These are phyloP conservation scores for Allantophomopsis lycopodina DNA, from an alignment of 2,329 filamentous ascomycete genomes.

Conservation along the genomic window DNA sequence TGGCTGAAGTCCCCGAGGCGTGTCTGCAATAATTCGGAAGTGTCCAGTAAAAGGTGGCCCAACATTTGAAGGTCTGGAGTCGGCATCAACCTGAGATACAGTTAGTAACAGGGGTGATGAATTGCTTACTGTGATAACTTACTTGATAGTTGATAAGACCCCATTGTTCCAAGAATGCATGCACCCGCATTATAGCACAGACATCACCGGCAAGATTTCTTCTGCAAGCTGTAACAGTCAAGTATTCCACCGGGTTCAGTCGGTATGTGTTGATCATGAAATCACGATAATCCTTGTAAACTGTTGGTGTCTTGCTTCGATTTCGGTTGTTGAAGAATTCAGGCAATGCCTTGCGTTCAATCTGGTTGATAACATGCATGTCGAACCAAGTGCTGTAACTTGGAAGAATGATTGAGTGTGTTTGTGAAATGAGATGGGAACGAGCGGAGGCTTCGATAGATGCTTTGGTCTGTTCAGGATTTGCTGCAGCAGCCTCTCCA, in stretches of 20 bases:
- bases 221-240: slow-evolving; percentile 92
- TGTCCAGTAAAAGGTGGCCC: slow-evolving; percentile 95
- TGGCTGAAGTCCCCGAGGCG: slow-evolving; percentile 82
- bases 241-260: slow-evolving; percentile 86
- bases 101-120: slow-evolving; percentile 13
- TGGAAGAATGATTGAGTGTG: slow-evolving; percentile 88
- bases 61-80: slow-evolving; percentile 87
- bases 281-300: slow-evolving; percentile 98
- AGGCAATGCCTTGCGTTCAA: slow-evolving; percentile 87
- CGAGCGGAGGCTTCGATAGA: slow-evolving; percentile 75
- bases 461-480: slow-evolving; percentile 60
- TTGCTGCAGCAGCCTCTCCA: slow-evolving; percentile 35
- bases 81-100: slow-evolving; percentile 71
- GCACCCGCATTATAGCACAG: slow-evolving; percentile 97
- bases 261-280: slow-evolving; percentile 99
- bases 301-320: slow-evolving; percentile 90
- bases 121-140: slow-evolving; percentile 11
- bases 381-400: slow-evolving; percentile 99
- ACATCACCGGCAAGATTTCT: slow-evolving; percentile 94
- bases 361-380: slow-evolving; percentile 81
- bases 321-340: slow-evolving; percentile 99
- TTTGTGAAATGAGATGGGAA: slow-evolving; percentile 84
- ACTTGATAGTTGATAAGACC: slow-evolving; percentile 98
- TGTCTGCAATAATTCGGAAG: slow-evolving; percentile 92
- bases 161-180: slow-evolving; percentile 97